Conservation (phyloP, 352 stramenopile species). For the Thraustotheca clavata region DNA sequence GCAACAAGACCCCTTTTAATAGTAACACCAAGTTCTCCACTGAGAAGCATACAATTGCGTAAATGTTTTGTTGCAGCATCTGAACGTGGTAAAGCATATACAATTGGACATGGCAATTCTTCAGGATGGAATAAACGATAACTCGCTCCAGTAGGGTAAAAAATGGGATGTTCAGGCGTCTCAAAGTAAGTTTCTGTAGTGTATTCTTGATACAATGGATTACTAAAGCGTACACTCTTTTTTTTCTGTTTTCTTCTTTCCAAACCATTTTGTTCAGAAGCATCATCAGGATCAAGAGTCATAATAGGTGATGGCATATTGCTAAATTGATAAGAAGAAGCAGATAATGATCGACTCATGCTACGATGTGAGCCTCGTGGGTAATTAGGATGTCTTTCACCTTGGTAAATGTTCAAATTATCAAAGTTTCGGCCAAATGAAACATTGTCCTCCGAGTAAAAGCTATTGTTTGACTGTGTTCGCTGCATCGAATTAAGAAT, state of each 20-base stretch:
- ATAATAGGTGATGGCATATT: not conserved
- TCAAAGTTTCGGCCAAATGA: not conserved
- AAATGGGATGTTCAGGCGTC: not conserved
- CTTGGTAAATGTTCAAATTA: not conserved
- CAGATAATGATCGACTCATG: no score
- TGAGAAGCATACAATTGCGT: conserved; percentile 19
- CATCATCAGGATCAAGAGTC: no score
- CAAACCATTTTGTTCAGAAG: not conserved
- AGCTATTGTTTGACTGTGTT: no score
- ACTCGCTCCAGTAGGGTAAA: not conserved
- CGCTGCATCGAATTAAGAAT: no score
- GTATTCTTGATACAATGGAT: conserved; percentile 2
- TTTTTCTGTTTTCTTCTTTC: not conserved
- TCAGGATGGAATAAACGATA: conserved; percentile 16
- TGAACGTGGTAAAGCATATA: conserved; percentile 5
- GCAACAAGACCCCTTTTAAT: conserved; percentile 13
- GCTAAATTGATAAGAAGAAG: no score
- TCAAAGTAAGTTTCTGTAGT: conserved; percentile 15
- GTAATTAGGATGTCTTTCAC: conserved; percentile 1
- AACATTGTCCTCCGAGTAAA: not conserved
- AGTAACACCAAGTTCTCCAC: conserved; percentile 12
- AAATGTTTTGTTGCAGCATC: conserved; percentile 19
- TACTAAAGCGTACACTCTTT: conserved; percentile 8
- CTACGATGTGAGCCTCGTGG: not conserved
- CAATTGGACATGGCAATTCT: conserved; percentile 13